phyloP scores from a whole-genome alignment of 2,329 filamentous ascomycete species.

The Pezicula carpinea region DNA sequence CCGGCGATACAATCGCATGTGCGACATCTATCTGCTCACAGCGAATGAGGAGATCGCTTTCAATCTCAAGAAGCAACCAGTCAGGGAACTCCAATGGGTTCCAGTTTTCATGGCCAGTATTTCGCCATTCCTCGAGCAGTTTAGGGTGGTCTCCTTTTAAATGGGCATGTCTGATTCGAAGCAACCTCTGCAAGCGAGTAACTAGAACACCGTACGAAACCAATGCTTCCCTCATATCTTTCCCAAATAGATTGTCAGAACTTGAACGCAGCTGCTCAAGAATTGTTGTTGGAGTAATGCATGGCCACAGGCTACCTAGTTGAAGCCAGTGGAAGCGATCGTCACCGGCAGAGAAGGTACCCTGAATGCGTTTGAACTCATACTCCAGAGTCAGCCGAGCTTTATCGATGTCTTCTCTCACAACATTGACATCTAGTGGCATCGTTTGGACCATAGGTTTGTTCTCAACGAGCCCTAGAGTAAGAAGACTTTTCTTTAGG shows the following conservation, averaged over 20 bases:
- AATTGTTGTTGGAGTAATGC: slow-evolving; percentile 31
- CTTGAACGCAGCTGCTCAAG: slow-evolving; percentile 35
- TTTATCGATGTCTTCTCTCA: slow-evolving; percentile 17
- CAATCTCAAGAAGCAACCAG: slow-evolving; percentile 62
- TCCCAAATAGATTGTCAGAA: slow-evolving; percentile 22
- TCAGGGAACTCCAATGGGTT: slow-evolving; percentile 41
- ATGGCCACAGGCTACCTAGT: slow-evolving; percentile 34
- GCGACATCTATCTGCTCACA: slow-evolving; percentile 58
- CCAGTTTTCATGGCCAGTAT: slow-evolving; percentile 32
- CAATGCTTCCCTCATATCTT: slow-evolving; percentile 30
- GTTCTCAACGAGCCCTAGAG: slow-evolving; percentile 21
- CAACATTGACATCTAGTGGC: slow-evolving; percentile 2
- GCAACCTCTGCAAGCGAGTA: slow-evolving; percentile 34
- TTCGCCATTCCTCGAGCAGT: slow-evolving; percentile 29
- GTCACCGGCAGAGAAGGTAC: slow-evolving; percentile 21
- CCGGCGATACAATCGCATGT: slow-evolving; percentile 48
- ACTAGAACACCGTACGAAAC: slow-evolving; percentile 34
- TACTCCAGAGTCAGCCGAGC: slow-evolving; percentile 17
- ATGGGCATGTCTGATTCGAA: slow-evolving; percentile 34
- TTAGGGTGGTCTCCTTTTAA: slow-evolving; percentile 25
- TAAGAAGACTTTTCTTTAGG: slow-evolving; percentile 32
- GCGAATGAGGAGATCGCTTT: slow-evolving; percentile 56
- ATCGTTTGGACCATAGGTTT: slow-evolving; percentile 3
- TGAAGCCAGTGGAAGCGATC: slow-evolving; percentile 32
- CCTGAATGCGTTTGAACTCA: slow-evolving; percentile 17